Percentiles rank a stretch among this genome's conserved stretches.
These are phyloP conservation scores for Prunus fruticosa DNA, from an alignment of 306 rosid species.

Conservation along the genomic window DNA sequence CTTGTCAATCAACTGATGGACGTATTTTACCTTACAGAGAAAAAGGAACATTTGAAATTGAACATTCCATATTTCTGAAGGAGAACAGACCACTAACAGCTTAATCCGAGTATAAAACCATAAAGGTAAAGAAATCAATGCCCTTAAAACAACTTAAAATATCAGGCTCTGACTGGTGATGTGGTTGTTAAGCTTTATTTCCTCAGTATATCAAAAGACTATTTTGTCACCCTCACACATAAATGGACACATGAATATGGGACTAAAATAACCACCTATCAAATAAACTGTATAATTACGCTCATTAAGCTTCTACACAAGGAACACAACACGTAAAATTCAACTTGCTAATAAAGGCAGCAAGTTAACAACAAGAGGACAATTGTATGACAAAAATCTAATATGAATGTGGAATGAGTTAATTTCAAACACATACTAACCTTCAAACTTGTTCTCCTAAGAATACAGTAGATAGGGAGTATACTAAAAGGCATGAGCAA, in stretches of 20 bases:
- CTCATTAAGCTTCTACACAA: neutral
- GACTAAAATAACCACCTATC: neutral
- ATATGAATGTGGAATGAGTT: neutral
- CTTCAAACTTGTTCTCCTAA: neutral
- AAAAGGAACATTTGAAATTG: neutral
- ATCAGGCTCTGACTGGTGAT: neutral
- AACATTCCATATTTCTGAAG: neutral
- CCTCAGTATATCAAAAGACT: neutral
- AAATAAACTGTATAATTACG: neutral
- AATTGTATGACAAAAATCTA: neutral
- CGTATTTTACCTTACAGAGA: neutral
- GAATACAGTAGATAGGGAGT: neutral
- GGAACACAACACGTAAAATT: neutral
- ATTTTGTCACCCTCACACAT: neutral
- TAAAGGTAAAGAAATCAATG: neutral
- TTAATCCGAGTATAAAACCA: neutral
- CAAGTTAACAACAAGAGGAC: neutral
- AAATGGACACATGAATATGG: neutral
- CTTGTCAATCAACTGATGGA: neutral
- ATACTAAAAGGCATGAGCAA: neutral
- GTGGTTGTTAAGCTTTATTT: neutral
- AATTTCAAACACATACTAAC: neutral
- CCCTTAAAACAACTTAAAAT: neutral
- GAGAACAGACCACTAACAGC: neutral
- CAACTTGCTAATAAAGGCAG: neutral